phyloP scores from a whole-genome alignment of 257 asterid species.

The Rhazya stricta region DNA sequence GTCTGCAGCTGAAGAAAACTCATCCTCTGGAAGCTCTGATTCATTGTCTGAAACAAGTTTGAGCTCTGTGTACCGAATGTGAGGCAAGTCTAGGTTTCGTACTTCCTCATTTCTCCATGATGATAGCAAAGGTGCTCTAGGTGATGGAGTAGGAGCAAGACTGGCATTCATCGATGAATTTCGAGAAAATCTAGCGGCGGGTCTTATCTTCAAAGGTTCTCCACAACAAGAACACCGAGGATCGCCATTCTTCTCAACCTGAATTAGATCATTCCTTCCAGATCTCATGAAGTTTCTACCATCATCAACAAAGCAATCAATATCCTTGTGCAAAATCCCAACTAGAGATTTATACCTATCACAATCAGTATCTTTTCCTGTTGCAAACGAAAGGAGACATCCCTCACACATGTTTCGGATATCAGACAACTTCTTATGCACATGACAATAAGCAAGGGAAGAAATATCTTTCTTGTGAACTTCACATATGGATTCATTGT shows the following conservation, averaged over 20 bases:
- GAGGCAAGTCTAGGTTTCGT: conserved; percentile 40
- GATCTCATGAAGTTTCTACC: conserved; percentile 15
- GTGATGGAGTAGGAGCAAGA: conserved; percentile 52
- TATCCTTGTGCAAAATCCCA: conserved; percentile 64
- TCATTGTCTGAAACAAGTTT: conserved; percentile 48
- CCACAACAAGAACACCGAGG: conserved; percentile 76
- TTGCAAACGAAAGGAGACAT: conserved; percentile 66
- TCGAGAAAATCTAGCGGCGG: conserved; percentile 36
- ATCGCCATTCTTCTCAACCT: conserved; percentile 24
- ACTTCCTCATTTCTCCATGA: conserved; percentile 39
- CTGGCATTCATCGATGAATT: conserved; percentile 42
- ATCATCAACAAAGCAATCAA: conserved; percentile 39
- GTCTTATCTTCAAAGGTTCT: conserved; percentile 45
- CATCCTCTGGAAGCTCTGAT: conserved; percentile 45
- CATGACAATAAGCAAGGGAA: conserved; percentile 78
- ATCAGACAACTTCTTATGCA: conserved; percentile 66
- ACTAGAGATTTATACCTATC: conserved; percentile 49
- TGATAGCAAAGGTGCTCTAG: conserved; percentile 42
- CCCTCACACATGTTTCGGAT: conserved; percentile 66
- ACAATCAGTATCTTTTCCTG: conserved; percentile 47
- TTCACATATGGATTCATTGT: conserved; percentile 73
- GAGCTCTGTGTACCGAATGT: conserved; percentile 46
- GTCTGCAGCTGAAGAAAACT: conserved; percentile 30
- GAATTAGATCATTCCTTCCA: conserved; percentile 39
- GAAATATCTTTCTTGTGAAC: conserved; percentile 75